These are phyloP conservation scores for Euptelea pleiosperma DNA, from an alignment of 164 flowering plant genomes.

Conservation along the genomic window DNA sequence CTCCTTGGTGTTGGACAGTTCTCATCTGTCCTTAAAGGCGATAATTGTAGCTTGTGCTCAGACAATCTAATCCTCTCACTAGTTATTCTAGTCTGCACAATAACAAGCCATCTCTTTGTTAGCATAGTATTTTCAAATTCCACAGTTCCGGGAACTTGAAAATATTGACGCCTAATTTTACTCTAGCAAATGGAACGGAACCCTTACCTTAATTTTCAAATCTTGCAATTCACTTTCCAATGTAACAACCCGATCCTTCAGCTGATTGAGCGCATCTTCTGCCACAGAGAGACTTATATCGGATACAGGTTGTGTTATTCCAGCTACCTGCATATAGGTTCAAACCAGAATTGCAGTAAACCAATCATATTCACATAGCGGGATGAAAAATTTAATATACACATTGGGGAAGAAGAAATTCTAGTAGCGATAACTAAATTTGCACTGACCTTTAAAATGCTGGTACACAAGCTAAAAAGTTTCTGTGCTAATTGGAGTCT, in stretches of 20 bases:
- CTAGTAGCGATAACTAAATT: no score
- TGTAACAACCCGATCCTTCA: slow-evolving; percentile 41
- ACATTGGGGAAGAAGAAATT: neutral
- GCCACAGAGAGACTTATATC: slow-evolving; percentile 50
- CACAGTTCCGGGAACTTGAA: neutral
- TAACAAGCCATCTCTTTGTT: neutral
- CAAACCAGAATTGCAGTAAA: neutral
- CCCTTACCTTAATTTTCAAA: slow-evolving; percentile 68
- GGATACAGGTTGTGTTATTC: slow-evolving; percentile 49
- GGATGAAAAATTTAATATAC: no score
- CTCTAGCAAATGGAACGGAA: no score
- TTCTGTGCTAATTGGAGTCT: slow-evolving; percentile 73
- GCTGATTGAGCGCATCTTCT: slow-evolving; percentile 69
- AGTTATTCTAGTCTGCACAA: slow-evolving; percentile 50
- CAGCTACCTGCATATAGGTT: slow-evolving; percentile 61
- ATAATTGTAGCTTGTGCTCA: slow-evolving; percentile 49
- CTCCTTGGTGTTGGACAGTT: slow-evolving; percentile 34
- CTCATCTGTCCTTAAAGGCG: slow-evolving; percentile 46
- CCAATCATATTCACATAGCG: no score
- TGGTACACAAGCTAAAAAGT: slow-evolving; percentile 63
- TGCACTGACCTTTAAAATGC: slow-evolving; percentile 66
- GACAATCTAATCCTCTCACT: slow-evolving; percentile 56
- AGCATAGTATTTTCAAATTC: neutral
- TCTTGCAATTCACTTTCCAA: slow-evolving; percentile 63
- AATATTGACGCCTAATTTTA: no score